Evolutionary conservation across 2,329 filamentous ascomycete species (phyloP).

Genomic region (Penicillium sp.): DNA sequence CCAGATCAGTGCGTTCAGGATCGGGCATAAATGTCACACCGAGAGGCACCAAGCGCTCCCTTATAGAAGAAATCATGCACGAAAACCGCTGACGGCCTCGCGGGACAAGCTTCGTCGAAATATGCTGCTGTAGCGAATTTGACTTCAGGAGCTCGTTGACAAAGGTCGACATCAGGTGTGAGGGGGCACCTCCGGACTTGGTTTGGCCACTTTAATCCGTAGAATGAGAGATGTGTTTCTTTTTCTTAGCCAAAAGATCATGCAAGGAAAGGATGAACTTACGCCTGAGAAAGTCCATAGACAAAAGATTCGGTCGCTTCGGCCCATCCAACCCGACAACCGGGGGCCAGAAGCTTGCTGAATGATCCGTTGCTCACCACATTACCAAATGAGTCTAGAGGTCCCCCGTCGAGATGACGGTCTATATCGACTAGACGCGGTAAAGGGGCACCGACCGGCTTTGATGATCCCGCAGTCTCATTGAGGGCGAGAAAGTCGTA

Average conservation of each 20-base stretch:
- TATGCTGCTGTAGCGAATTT: slow-evolving; percentile 47
- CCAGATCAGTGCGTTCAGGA: slow-evolving; percentile 1
- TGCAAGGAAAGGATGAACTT: slow-evolving; percentile 21
- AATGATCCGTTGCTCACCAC: slow-evolving; percentile 77
- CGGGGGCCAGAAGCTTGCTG: slow-evolving; percentile 75
- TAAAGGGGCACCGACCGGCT: background rate
- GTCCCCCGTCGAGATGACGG: slow-evolving; percentile 53
- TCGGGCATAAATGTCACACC: slow-evolving; percentile 10
- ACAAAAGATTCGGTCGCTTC: slow-evolving; percentile 60
- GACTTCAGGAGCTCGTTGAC: slow-evolving; percentile 47
- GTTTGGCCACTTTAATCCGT: slow-evolving; percentile 18
- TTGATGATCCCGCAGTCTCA: slow-evolving; percentile 26
- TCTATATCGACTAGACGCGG: slow-evolving; percentile 68
- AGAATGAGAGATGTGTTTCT: too few relatives aligned
- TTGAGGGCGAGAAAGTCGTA: slow-evolving; percentile 82
- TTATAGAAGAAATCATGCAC: slow-evolving; percentile 5
- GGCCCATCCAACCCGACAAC: slow-evolving; percentile 74
- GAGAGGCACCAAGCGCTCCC: slow-evolving; percentile 6
- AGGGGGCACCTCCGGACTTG: slow-evolving; percentile 51
- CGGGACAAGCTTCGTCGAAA: slow-evolving; percentile 39
- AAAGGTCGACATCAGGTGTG: slow-evolving; percentile 51
- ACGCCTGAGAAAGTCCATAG: slow-evolving; percentile 51
- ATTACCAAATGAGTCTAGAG: slow-evolving; percentile 62
- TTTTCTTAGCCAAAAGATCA: background rate
- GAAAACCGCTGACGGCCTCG: slow-evolving; percentile 7